Evolutionary conservation across 768 basidiomycete species (phyloP).

Genomic region (Trametes elegans): DNA sequence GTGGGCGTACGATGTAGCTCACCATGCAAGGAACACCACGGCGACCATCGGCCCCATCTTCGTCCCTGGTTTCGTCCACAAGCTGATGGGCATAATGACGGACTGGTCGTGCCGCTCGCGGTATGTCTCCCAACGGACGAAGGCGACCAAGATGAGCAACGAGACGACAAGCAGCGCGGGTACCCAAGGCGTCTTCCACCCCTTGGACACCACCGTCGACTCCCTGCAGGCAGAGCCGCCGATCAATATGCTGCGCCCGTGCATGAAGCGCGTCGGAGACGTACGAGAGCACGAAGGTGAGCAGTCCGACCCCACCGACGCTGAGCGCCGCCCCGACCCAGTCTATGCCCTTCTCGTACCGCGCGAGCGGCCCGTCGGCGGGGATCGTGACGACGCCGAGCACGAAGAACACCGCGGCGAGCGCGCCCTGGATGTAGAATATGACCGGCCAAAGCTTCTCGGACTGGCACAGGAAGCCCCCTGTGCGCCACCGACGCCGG

Average conservation of each 20-base stretch:
- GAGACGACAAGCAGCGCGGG: conserved; percentile 31
- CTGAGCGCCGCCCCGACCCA: conserved; percentile 36
- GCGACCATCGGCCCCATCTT: conserved; percentile 31
- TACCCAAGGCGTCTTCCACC: conserved; percentile 35
- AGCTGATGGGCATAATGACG: conserved; percentile 33
- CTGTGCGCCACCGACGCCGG: too few relatives aligned
- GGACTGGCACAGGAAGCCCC: conserved; percentile 33
- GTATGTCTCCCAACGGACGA: conserved; percentile 32
- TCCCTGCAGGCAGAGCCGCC: conserved; percentile 22
- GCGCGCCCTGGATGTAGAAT: conserved; percentile 35
- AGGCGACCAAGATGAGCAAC: conserved; percentile 26
- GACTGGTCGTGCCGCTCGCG: conserved; percentile 28
- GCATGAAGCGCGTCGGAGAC: conserved; percentile 6
- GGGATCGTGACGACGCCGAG: conserved; percentile 27
- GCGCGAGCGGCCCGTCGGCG: conserved; percentile 13
- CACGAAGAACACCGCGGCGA: conserved; percentile 29
- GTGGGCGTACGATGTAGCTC: conserved; percentile 2
- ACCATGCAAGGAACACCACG: conserved; percentile 35
- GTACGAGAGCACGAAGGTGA: conserved; percentile 35
- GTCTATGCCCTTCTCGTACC: conserved; percentile 35
- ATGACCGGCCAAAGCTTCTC: conserved; percentile 33
- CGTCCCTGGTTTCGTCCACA: conserved; percentile 32
- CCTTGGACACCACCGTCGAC: conserved; percentile 31
- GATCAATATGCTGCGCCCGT: neutral
- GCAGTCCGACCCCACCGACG: conserved; percentile 32